Percentiles rank a stretch among this genome's conserved stretches.
Evolutionary conservation across 169 alveolate genomes (phyloP).

Genomic region (Cryptosporidium bovis): DNA sequence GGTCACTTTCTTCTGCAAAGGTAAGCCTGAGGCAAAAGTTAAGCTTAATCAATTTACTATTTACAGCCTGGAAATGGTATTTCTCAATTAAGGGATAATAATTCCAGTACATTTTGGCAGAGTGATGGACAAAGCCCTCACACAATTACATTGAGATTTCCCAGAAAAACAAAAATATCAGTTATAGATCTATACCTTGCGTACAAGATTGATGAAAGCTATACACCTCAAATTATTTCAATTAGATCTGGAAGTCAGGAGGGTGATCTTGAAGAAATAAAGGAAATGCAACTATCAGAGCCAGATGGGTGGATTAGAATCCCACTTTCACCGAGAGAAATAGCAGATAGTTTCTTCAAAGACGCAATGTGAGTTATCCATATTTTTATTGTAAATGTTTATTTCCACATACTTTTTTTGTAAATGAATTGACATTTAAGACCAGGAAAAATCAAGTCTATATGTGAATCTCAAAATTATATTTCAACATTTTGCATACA

Average conservation of each 20-base stretch:
- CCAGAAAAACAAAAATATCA: constrained; percentile 80
- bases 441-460: constrained; percentile 78
- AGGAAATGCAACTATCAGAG: constrained; percentile 70
- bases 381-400: constrained; percentile 76
- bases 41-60: background rate
- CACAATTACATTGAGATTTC: constrained; percentile 84
- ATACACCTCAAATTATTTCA: constrained; percentile 85
- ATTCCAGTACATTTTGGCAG: constrained; percentile 88
- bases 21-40: background rate
- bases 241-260: constrained; percentile 84
- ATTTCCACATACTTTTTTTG: constrained; percentile 74
- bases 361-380: constrained; percentile 81
- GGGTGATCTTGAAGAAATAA: constrained; percentile 76
- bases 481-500: constrained; percentile 71
- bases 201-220: constrained; percentile 85
- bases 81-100: constrained; percentile 85
- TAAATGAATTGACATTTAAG: constrained; percentile 75
- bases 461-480: constrained; percentile 79
- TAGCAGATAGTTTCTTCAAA: constrained; percentile 78
- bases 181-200: constrained; percentile 85
- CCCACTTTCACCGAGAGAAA: constrained; percentile 76
- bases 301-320: constrained; percentile 75
- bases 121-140: constrained; percentile 87
- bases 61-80: constrained; percentile 78
- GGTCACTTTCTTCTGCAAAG: constrained; percentile 73